These are phyloP conservation scores for Populus hybrid DNA, from an alignment of 441 rosid genomes.

Conservation along the genomic window DNA sequence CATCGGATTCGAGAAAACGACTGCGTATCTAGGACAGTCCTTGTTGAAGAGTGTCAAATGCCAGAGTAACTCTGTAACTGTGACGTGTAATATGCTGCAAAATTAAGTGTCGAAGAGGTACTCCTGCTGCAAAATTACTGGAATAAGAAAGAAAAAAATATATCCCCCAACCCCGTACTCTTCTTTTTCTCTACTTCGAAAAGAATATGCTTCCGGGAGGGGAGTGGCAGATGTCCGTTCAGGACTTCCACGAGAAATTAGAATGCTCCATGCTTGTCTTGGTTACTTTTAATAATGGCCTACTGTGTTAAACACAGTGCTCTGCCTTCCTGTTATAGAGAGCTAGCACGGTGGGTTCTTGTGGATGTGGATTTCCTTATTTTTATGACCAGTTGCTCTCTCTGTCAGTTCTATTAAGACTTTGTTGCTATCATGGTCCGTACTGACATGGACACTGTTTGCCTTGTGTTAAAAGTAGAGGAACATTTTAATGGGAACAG, in stretches of 20 bases:
- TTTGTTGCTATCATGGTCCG: conserved; percentile 22
- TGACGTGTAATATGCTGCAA: neutral
- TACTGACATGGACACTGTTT: conserved; percentile 24
- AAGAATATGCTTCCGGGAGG: conserved; percentile 20
- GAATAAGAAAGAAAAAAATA: conserved; percentile 4
- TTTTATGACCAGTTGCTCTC: conserved; percentile 13
- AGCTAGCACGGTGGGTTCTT: conserved; percentile 1
- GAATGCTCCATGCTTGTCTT: conserved; percentile 18
- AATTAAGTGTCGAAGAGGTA: neutral
- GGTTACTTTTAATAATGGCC: conserved; percentile 19
- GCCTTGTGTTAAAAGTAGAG: neutral
- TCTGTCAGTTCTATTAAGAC: conserved; percentile 15
- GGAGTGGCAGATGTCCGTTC: conserved; percentile 18
- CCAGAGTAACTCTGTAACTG: neutral
- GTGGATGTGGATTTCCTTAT: neutral
- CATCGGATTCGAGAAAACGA: conserved; percentile 12
- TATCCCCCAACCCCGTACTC: neutral
- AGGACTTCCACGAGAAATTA: conserved; percentile 9
- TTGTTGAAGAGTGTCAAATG: neutral
- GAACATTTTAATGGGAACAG: neutral
- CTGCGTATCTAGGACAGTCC: neutral
- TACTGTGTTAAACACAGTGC: conserved; percentile 6
- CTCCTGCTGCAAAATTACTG: conserved; percentile 2
- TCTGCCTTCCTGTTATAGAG: neutral
- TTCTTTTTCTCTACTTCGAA: neutral